Conservation (phyloP, 2,329 filamentous ascomycete species). For the Colletotrichum echinochloae region DNA sequence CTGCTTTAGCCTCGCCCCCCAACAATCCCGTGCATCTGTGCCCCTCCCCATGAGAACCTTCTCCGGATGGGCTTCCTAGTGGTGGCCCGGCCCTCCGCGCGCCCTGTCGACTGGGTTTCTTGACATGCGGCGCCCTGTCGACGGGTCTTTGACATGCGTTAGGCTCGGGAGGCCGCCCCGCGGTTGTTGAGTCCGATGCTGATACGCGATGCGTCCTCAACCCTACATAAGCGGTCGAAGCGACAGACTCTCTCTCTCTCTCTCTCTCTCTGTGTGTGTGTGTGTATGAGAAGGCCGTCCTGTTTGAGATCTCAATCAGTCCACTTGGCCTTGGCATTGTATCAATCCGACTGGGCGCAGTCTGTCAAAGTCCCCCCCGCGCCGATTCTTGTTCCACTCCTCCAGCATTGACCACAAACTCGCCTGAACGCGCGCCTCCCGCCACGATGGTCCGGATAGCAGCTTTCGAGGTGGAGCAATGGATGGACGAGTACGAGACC, state of each 20-base stretch:
- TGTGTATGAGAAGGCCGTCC: slow-evolving; percentile 6
- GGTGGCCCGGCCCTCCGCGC: slow-evolving; percentile 4
- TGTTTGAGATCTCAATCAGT: slow-evolving; percentile 26
- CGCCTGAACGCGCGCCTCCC: background rate
- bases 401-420: background rate
- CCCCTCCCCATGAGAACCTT: background rate
- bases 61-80: slow-evolving; percentile 15
- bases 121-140: slow-evolving; percentile 32
- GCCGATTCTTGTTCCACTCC: background rate
- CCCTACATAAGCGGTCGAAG: slow-evolving; percentile 13
- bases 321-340: slow-evolving; percentile 30
- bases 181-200: slow-evolving; percentile 1
- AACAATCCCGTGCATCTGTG: slow-evolving; percentile 11
- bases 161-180: slow-evolving; percentile 7
- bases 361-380: background rate
- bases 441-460: slow-evolving; percentile 49
- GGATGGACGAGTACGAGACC: slow-evolving; percentile 72
- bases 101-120: slow-evolving; percentile 32
- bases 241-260: background rate
- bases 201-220: slow-evolving; percentile 4
- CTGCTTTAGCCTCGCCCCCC: slow-evolving; percentile 2
- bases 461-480: slow-evolving; percentile 77
- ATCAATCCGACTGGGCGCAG: slow-evolving; percentile 19
- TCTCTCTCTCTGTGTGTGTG: background rate
- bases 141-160: slow-evolving; percentile 31